Conservation (phyloP, 1,284 basidiomycete genomes). For the Vanrija sp. region DNA sequence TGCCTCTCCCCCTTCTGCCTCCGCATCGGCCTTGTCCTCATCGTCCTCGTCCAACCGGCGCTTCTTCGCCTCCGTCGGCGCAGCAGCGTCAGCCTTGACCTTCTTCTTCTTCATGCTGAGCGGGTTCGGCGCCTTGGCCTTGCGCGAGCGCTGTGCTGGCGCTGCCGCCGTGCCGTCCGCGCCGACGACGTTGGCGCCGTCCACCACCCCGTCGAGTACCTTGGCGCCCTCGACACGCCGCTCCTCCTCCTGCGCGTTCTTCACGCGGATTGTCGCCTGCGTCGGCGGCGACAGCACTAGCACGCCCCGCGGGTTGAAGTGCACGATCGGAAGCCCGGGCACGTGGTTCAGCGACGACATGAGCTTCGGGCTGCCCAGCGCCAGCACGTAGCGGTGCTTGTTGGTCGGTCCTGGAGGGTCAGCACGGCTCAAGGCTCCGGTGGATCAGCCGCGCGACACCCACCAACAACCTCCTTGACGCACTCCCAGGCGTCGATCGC, state of each 20-base stretch:
- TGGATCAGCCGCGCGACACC: constrained; percentile 27
- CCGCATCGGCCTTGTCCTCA: constrained; percentile 1
- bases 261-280: constrained; percentile 65
- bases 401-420: constrained; percentile 66
- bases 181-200: constrained; percentile 55
- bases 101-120: constrained; percentile 88
- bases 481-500: constrained; percentile 78
- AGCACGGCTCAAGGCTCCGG: neutral
- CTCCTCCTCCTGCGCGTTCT: constrained; percentile 56
- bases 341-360: constrained; percentile 63
- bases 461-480: constrained; percentile 74
- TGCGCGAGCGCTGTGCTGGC: constrained; percentile 56
- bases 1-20: constrained; percentile 10
- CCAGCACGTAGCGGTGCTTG: constrained; percentile 83
- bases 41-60: constrained; percentile 12
- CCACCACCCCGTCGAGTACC: constrained; percentile 34
- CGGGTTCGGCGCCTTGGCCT: constrained; percentile 85
- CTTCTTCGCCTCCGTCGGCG: constrained; percentile 4
- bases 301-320: constrained; percentile 78
- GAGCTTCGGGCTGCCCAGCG: constrained; percentile 69
- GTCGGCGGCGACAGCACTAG: constrained; percentile 85
- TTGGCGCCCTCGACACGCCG: constrained; percentile 43
- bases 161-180: constrained; percentile 50
- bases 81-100: constrained; percentile 3
- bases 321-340: constrained; percentile 79